Evolutionary conservation across 208 protist species (phyloP).

Genomic region (Acanthamoeba castellanii): DNA sequence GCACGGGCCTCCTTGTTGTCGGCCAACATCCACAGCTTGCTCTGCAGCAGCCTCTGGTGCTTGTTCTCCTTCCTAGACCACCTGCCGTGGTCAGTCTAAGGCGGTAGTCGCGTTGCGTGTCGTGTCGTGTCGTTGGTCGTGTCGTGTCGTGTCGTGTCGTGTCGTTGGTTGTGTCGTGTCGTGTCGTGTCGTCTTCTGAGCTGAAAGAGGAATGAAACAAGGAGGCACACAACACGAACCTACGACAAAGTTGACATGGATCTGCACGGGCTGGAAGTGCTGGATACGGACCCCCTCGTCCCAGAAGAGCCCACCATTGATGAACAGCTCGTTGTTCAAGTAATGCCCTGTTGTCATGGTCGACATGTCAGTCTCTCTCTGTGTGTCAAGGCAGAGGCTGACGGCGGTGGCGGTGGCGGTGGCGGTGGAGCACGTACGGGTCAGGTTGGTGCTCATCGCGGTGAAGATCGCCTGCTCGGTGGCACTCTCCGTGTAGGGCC

Average conservation of each 20-base stretch:
- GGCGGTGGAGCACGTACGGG: neutral
- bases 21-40: neutral
- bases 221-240: neutral
- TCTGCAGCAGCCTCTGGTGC: neutral
- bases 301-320: neutral
- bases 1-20: too few relatives aligned
- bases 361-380: neutral
- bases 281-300: too few relatives aligned
- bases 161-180: too few relatives aligned
- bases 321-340: constrained; percentile 2
- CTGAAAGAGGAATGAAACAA: neutral
- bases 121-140: too few relatives aligned
- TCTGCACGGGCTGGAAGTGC: neutral
- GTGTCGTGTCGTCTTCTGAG: too few relatives aligned
- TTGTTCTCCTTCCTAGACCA: neutral
- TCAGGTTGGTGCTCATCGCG: too few relatives aligned
- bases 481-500: neutral
- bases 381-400: neutral
- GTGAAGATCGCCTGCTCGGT: constrained; percentile 13
- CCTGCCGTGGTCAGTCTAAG: too few relatives aligned
- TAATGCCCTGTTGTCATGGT: neutral
- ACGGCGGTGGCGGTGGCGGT: neutral
- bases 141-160: too few relatives aligned
- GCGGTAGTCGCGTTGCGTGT: too few relatives aligned
- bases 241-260: constrained; percentile 2